A percentile compares a stretch with the other conserved stretches of the same genome.
phyloP scores from a whole-genome alignment of 768 basidiomycete species.

The Tylopilus cervinicoccineus region DNA sequence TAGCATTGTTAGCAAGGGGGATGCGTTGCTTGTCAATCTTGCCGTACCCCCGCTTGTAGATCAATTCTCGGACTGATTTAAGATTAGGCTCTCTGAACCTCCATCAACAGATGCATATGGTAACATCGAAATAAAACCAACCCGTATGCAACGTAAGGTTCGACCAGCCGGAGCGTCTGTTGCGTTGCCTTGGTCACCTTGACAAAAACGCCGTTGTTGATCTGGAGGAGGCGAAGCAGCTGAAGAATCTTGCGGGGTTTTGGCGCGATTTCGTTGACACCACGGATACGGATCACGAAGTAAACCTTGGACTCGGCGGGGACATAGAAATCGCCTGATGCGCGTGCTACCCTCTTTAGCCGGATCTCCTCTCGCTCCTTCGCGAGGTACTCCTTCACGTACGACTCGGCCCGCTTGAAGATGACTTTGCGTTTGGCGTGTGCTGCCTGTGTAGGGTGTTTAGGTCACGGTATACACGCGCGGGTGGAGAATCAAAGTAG shows the following conservation, averaged over 20 bases:
- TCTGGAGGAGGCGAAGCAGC: conserved; percentile 96
- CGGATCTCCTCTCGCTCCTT: conserved; percentile 97
- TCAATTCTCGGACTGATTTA: conserved; percentile 92
- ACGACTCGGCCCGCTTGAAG: conserved; percentile 98
- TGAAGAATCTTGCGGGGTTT: conserved; percentile 99
- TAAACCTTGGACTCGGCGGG: conserved; percentile 95
- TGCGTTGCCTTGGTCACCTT: conserved; percentile 95
- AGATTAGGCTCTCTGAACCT: conserved; percentile 82
- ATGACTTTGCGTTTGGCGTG: conserved; percentile 94
- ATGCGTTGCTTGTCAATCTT: conserved; percentile 98
- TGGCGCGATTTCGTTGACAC: conserved; percentile 99
- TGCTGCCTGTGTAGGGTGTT: conserved; percentile 53
- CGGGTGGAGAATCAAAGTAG: background rate
- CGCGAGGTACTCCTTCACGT: conserved; percentile 92
- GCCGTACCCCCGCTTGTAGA: conserved; percentile 99
- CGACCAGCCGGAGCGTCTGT: conserved; percentile 97
- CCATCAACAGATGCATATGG: conserved; percentile 1
- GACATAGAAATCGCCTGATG: conserved; percentile 95
- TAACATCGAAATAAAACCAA: conserved; percentile 33
- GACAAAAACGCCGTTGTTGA: conserved; percentile 99
- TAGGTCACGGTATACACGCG: conserved; percentile 7
- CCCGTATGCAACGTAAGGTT: conserved; percentile 98
- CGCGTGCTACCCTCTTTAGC: conserved; percentile 87
- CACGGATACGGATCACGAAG: conserved; percentile 96
- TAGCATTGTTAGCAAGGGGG: conserved; percentile 87